Evolutionary conservation across 441 rosid species (phyloP).

Genomic region (Aquilaria agallochum): DNA sequence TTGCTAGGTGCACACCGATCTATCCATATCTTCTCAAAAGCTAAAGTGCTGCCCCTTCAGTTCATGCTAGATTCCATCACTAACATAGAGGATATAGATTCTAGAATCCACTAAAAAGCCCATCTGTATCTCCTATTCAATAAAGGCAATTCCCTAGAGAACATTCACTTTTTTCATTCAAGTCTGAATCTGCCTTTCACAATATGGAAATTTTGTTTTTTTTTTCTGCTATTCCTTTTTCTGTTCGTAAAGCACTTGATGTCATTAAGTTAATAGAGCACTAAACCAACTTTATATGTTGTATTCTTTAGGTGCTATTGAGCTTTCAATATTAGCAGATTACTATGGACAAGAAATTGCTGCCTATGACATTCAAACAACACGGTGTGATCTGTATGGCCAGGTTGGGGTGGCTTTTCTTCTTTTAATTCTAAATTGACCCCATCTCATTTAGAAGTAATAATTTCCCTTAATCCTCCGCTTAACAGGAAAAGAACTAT

Average conservation of each 20-base stretch:
- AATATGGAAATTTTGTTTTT: constrained; percentile 3
- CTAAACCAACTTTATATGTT: neutral
- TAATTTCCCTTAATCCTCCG: neutral
- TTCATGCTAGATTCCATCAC: no score
- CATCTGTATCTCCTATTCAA: no score
- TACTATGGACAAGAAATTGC: constrained; percentile 80
- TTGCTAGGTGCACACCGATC: no score
- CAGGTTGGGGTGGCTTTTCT: constrained; percentile 44
- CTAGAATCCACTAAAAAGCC: no score
- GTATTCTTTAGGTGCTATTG: constrained; percentile 72
- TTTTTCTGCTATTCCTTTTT: neutral
- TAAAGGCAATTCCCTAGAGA: no score
- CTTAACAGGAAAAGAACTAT: constrained; percentile 56
- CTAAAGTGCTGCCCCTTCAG: no score
- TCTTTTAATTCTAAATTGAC: neutral
- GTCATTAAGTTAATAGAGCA: neutral
- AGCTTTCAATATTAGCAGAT: constrained; percentile 83
- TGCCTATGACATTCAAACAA: constrained; percentile 87
- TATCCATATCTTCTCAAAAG: no score
- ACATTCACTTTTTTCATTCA: no score
- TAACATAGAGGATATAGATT: no score
- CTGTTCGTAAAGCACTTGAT: constrained; percentile 1
- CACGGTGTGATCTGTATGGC: constrained; percentile 89
- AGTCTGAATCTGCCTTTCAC: neutral
- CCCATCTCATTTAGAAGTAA: neutral